A percentile compares a stretch with the other conserved stretches of the same genome.
phyloP scores from a whole-genome alignment of 495 filamentous ascomycete species.

The Bryoglossum gracile region DNA sequence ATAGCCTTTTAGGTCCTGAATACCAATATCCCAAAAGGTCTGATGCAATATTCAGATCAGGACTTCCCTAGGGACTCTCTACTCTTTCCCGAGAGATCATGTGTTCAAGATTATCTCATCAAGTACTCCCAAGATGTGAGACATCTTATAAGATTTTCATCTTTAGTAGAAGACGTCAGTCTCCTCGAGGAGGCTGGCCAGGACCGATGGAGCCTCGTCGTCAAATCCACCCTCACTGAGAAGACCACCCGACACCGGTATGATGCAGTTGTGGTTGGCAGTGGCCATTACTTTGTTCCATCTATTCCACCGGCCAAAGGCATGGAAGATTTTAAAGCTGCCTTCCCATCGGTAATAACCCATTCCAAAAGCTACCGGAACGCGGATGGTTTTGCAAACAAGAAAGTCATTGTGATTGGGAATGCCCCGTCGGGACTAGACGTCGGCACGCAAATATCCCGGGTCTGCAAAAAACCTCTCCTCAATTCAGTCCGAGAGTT shows the following conservation, averaged over 20 bases:
- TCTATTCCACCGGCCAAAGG: constrained; percentile 61
- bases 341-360: constrained; percentile 56
- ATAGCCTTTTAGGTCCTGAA: too few species aligned
- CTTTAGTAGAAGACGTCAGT: constrained; percentile 16
- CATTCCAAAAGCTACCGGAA: constrained; percentile 77
- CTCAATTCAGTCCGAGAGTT: constrained; percentile 22
- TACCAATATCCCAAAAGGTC: constrained; percentile 74
- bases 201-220: constrained; percentile 46
- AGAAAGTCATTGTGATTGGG: constrained; percentile 59
- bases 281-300: constrained; percentile 70
- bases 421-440: constrained; percentile 74
- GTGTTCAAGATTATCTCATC: constrained; percentile 66
- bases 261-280: constrained; percentile 81
- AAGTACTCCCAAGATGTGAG: constrained; percentile 47
- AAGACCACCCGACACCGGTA: constrained; percentile 42
- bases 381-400: constrained; percentile 46
- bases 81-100: constrained; percentile 63
- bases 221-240: constrained; percentile 36
- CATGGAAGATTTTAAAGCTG: constrained; percentile 46
- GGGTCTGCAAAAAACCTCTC: constrained; percentile 33
- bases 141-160: constrained; percentile 21
- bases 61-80: constrained; percentile 51
- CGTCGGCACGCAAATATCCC: constrained; percentile 66
- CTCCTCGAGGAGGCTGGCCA: neutral
- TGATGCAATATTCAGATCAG: constrained; percentile 77